Evolutionary conservation across 139 green algal genomes (phyloP), one percentile per base, ranked within the genome.

Genomic region (Coccomyxa sp.): DNA sequence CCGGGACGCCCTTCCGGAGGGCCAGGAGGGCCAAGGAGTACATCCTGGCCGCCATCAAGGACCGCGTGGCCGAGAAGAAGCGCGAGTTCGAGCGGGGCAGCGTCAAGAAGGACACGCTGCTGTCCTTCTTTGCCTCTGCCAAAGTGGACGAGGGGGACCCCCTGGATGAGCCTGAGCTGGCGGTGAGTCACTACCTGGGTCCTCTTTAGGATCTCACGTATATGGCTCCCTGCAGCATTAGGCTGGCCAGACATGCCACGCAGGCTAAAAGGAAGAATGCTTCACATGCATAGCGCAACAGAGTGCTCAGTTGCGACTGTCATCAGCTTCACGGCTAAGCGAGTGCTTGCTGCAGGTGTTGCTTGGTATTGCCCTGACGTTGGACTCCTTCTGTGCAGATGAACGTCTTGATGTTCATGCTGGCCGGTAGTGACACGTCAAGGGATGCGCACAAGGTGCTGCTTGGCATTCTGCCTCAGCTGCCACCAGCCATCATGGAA

Each of bases 21-120:
- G 69, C 69, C 34, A 40, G 35, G 34, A 16, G 69, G 33, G 69
- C 69, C 14, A 40, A 24, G 6, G 38, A 55, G 18, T 58, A 14
- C 71, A 76, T 76, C 38, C 71, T 76, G 71, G 71, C 33, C 38
- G 38, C 22, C 6, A 58, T 76, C 38, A 12, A 8, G 1, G 71
- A 58, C 1, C 38, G 39, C 71, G 39, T 36, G 39, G 24, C 24
- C 16, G 39, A 22, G 9, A 55, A 64, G 38, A 34, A 18, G 31
- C 38, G 18, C 7, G 22, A 64, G 7, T 22, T 76, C 22, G 38
- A 34, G 71, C 38, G 38, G 24, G 71, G 69, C 0, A 8, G 14
- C 24, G 34, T 12, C 34, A 31, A 2, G 34, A 27, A 41, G 33
- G 12, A 27, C 24, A 40, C 69, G 34, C 33, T 40, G 34, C 69